Percentiles rank a stretch among this genome's conserved stretches.
Evolutionary conservation across 1,284 basidiomycete species (phyloP).

Genomic region (Garcileccinum viscosum): DNA sequence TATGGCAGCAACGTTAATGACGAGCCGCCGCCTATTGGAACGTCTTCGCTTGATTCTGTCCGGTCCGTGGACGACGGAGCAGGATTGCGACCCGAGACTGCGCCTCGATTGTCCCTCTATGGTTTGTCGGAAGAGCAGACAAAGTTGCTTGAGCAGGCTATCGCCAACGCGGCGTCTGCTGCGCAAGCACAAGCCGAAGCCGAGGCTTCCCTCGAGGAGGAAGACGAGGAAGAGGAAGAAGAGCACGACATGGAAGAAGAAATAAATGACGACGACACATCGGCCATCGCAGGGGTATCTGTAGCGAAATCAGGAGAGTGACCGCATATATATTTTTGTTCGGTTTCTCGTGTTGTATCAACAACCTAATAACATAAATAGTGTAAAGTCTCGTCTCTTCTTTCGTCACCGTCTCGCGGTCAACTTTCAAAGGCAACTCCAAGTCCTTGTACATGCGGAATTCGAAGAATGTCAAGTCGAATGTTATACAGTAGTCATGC

Average conservation of each 20-base stretch:
- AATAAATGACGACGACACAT: constrained; percentile 19
- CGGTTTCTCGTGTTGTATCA: constrained; percentile 26
- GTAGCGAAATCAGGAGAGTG: constrained; percentile 9
- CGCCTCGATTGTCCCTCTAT: constrained; percentile 59
- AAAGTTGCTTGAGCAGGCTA: constrained; percentile 68
- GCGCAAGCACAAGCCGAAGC: constrained; percentile 78
- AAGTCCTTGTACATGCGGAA: constrained; percentile 19
- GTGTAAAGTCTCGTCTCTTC: constrained; percentile 20
- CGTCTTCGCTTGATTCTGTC: constrained; percentile 22
- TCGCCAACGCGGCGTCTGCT: constrained; percentile 70
- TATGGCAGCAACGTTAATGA: constrained; percentile 4
- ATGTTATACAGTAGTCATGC: constrained; percentile 34
- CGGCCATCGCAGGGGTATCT: constrained; percentile 6
- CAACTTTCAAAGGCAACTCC: constrained; percentile 7
- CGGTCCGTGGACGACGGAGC: constrained; percentile 10
- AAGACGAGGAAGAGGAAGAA: constrained; percentile 53
- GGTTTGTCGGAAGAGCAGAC: constrained; percentile 75
- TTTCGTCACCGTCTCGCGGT: constrained; percentile 4
- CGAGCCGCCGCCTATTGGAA: background rate
- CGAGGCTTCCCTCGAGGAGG: constrained; percentile 72
- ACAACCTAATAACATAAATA: constrained; percentile 31
- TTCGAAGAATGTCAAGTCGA: constrained; percentile 13
- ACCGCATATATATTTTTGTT: constrained; percentile 28
- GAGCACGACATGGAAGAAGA: constrained; percentile 39
- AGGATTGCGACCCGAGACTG: constrained; percentile 5